Evolutionary conservation across 2,329 filamentous ascomycete genomes (phyloP).

Genomic region (Clonostachys sp.): DNA sequence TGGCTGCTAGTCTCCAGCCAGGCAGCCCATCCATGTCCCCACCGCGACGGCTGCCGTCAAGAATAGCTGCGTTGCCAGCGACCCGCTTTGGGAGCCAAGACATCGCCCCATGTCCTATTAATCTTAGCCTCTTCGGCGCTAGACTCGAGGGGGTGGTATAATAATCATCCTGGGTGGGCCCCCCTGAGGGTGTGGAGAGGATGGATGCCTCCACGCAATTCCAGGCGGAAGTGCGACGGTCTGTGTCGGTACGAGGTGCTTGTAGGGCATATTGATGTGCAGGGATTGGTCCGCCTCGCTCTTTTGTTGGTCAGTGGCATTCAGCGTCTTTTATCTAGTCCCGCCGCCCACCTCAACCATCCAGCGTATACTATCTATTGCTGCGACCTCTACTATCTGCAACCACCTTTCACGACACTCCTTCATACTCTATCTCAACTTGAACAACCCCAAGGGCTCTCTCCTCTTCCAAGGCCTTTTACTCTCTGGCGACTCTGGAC

Average conservation of each 20-base stretch:
- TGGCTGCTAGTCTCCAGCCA: conserved; percentile 17
- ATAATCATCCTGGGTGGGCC: background rate
- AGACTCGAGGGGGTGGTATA: background rate
- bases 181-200: conserved; percentile 2
- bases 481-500: background rate
- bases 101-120: conserved; percentile 1
- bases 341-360: no score
- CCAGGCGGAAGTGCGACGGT: conserved; percentile 3
- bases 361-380: no score
- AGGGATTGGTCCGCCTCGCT: no score
- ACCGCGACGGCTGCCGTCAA: conserved; percentile 20
- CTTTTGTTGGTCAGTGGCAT: no score
- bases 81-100: conserved; percentile 9
- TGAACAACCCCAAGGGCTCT: conserved; percentile 23
- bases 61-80: conserved; percentile 33
- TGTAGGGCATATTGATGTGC: background rate
- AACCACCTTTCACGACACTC: conserved; percentile 25
- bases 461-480: conserved; percentile 9
- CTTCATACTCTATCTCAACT: conserved; percentile 20
- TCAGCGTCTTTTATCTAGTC: no score
- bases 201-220: conserved; percentile 1
- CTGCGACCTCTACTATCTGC: background rate
- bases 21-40: conserved; percentile 23
- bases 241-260: no score
- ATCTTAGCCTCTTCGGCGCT: conserved; percentile 1